A percentile compares a stretch with the other conserved stretches of the same genome.
Conservation (phyloP, 163 green algal genomes). For the Chlamydomonas reinhardtii region DNA sequence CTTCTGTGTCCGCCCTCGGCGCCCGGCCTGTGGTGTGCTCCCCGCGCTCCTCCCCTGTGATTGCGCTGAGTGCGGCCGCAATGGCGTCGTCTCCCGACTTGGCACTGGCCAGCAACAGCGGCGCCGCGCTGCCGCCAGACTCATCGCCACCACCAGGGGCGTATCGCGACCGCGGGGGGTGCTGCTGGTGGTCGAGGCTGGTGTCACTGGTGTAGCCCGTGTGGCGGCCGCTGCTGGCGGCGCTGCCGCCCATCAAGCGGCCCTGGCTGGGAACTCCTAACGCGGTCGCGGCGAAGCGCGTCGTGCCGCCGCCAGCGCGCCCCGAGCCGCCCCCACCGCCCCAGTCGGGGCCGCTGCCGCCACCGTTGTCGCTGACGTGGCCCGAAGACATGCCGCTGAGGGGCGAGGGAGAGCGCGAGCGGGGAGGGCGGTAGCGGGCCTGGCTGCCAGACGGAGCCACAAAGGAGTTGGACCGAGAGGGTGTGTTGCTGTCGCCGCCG, state of each 20-base stretch:
- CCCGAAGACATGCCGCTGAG: slow-evolving; percentile 8
- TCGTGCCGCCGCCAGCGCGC: not conserved
- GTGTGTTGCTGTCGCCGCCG: not conserved
- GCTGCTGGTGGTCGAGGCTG: not conserved
- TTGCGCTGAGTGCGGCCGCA: slow-evolving; percentile 12
- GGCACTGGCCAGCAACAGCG: not conserved
- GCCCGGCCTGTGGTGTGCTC: not conserved
- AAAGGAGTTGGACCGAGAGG: slow-evolving; percentile 45
- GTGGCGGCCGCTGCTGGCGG: not conserved
- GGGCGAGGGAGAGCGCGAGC: slow-evolving; percentile 19
- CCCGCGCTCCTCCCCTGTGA: not conserved
- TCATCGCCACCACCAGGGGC: not conserved
- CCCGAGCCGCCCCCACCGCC: not conserved
- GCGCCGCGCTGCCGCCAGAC: no score
- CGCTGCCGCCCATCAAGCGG: not conserved
- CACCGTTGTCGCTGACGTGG: slow-evolving; percentile 13
- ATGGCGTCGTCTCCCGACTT: slow-evolving; percentile 38
- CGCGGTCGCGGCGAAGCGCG: slow-evolving; percentile 11
- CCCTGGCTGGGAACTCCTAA: not conserved
- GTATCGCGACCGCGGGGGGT: not conserved
- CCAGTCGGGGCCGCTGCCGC: not conserved
- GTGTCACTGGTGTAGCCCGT: slow-evolving; percentile 10
- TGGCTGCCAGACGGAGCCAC: not conserved
- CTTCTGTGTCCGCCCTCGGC: not conserved
- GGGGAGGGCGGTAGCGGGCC: slow-evolving; percentile 7